Conservation (phyloP, 345 rosid species). For the Aquilaria malaccensis region DNA sequence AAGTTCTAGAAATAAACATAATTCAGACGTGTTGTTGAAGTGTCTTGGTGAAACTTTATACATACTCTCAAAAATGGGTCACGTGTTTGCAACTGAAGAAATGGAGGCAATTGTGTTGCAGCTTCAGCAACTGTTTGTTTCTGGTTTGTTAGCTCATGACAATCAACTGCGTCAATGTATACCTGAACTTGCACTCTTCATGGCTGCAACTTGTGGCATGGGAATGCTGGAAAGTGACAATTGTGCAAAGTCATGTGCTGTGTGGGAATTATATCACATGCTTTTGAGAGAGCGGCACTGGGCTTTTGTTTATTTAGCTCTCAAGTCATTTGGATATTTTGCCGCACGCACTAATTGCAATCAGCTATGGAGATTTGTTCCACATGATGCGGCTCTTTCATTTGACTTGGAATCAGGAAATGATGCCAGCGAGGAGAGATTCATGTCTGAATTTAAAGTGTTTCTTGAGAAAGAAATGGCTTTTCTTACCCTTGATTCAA, state of each 20-base stretch:
- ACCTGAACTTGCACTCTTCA: slow-evolving; percentile 59
- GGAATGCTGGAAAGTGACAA: slow-evolving; percentile 51
- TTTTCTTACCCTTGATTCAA: slow-evolving; percentile 27
- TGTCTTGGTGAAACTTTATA: slow-evolving; percentile 48
- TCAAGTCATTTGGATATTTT: slow-evolving; percentile 75
- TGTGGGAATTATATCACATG: slow-evolving; percentile 77
- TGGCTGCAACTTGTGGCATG: slow-evolving; percentile 61
- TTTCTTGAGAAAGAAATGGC: slow-evolving; percentile 79
- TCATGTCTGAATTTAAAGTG: slow-evolving; percentile 72
- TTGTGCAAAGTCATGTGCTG: slow-evolving; percentile 55
- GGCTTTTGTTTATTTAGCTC: slow-evolving; percentile 68
- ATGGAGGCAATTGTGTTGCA: slow-evolving; percentile 58
- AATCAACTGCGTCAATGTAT: slow-evolving; percentile 36
- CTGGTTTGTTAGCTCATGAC: slow-evolving; percentile 33
- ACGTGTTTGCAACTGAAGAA: slow-evolving; percentile 45
- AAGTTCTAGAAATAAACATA: slow-evolving; percentile 26
- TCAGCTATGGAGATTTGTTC: slow-evolving; percentile 87
- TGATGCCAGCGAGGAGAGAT: slow-evolving; percentile 53
- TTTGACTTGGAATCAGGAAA: slow-evolving; percentile 51
- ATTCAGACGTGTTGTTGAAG: slow-evolving; percentile 25
- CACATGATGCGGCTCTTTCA: slow-evolving; percentile 74
- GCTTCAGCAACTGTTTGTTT: slow-evolving; percentile 57
- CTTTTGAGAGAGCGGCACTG: slow-evolving; percentile 71
- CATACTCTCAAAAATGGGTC: slow-evolving; percentile 44
- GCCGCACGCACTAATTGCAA: slow-evolving; percentile 74